phyloP scores from a whole-genome alignment of 352 stramenopile genomes.

The Phytopythium mirpurense region DNA sequence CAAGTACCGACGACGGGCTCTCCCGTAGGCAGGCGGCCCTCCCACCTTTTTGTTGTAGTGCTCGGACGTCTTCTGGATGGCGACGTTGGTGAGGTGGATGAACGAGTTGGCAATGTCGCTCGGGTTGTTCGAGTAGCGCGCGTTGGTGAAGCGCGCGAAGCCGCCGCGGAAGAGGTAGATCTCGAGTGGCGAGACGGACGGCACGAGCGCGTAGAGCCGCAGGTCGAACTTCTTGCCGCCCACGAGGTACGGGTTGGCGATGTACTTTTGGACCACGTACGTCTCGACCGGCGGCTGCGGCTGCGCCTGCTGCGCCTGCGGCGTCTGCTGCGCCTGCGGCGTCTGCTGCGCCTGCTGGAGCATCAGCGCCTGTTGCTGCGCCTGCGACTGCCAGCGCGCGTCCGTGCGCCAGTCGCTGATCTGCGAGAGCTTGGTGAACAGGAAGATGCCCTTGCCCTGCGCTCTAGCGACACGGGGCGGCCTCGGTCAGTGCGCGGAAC shows the following conservation, averaged over 20 bases:
- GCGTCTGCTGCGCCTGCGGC: conserved; percentile 31
- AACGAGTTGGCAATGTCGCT: conserved; percentile 89
- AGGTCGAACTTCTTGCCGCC: conserved; percentile 96
- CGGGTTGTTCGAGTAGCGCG: conserved; percentile 86
- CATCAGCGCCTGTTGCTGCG: conserved; percentile 28
- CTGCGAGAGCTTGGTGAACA: conserved; percentile 92
- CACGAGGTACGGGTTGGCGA: conserved; percentile 91
- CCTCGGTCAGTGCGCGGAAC: background rate
- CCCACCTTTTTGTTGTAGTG: conserved; percentile 88
- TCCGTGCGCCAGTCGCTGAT: conserved; percentile 93
- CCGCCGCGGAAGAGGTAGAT: conserved; percentile 91
- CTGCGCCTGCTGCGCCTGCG: background rate
- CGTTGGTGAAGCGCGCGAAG: conserved; percentile 91
- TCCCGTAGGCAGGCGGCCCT: background rate
- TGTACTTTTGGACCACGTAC: conserved; percentile 94
- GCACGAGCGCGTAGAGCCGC: conserved; percentile 91
- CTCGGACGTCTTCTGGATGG: conserved; percentile 93
- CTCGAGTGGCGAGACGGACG: conserved; percentile 88
- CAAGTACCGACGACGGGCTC: background rate
- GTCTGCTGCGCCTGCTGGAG: conserved; percentile 50
- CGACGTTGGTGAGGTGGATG: conserved; percentile 94
- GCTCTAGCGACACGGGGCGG: too few relatives aligned
- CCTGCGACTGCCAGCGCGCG: conserved; percentile 72
- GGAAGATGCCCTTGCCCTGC: conserved; percentile 91
- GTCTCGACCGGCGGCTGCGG: conserved; percentile 50